Evolutionary conservation across 805 yeast species (phyloP).

Genomic region (Zygoascus flipseniorum): DNA sequence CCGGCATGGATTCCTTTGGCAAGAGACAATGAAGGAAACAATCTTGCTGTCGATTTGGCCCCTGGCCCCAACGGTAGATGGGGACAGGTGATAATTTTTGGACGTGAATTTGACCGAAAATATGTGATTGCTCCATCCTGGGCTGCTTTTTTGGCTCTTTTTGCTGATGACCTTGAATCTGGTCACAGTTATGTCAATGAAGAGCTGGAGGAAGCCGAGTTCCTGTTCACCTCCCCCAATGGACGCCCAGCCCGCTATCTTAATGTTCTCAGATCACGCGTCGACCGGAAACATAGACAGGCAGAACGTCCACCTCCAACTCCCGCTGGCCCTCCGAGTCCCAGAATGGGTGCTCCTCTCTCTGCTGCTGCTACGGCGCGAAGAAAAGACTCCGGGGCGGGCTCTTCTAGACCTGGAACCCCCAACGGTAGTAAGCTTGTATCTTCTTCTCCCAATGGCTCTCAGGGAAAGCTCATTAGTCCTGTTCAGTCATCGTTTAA

Average conservation of each 20-base stretch:
- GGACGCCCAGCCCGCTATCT: conserved; percentile 70
- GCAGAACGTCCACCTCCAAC: conserved; percentile 4
- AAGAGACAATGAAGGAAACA: conserved; percentile 85
- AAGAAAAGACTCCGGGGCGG: not conserved
- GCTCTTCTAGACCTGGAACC: conserved; percentile 2
- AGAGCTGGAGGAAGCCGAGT: conserved; percentile 51
- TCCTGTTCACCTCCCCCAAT: conserved; percentile 48
- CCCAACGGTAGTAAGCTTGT: not conserved
- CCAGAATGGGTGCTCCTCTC: conserved; percentile 1
- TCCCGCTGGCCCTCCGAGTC: not conserved
- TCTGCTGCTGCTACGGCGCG: conserved; percentile 3
- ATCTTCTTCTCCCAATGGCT: not conserved
- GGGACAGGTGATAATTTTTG: conserved; percentile 91
- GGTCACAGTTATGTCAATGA: conserved; percentile 72
- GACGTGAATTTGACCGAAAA: conserved; percentile 89
- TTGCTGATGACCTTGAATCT: conserved; percentile 80
- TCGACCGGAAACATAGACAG: conserved; percentile 21
- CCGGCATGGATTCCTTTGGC: conserved; percentile 87
- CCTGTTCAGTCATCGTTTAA: not conserved
- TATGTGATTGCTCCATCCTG: conserved; percentile 79
- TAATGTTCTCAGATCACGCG: conserved; percentile 41
- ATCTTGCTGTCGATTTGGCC: conserved; percentile 80
- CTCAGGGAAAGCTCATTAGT: conserved; percentile 1
- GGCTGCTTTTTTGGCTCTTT: conserved; percentile 76
- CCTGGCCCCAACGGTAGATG: conserved; percentile 71